Base-by-base conservation (phyloP, 352 stramenopile genomes). In the Lagenidium giganteum region DNA sequence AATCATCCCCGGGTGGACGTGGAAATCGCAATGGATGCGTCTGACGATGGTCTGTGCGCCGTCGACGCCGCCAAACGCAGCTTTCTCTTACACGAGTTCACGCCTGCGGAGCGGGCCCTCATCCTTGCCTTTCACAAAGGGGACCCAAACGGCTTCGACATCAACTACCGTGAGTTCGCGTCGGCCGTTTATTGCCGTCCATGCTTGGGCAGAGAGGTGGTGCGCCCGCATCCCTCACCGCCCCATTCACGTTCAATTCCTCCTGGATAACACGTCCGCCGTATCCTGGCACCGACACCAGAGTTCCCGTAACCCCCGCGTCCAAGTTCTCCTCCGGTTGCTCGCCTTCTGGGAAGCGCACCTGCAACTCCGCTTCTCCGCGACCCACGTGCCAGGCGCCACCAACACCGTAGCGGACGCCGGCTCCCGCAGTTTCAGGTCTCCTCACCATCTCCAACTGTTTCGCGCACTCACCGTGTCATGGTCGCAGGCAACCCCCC, bases 1-100 rank as follows among this genome's bases (percentile, higher is more conserved):
- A 2, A 6, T 0, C n/a, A 35, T 8, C 52, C 51, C 2, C 0
- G 4, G 14, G 23, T 41, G 0, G 32, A 57, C 16, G 8, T 46
- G 5, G 25, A 63, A 14, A 8, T 63, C 4, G 50, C 35, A 13
- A 63, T 63, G 47, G 54, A 42, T 36, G 34, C 47, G 0, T 45
- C 24, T 28, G 18, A 57, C 27, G 26, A 38, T 14, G 54, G 54
- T 8, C 33, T 63, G 1, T 67, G 47, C 7, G 47, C 50, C 0
- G 38, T 63, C 12, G 5, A 63, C 28, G 47, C 54, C 1, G 32
- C 38, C 4, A 0, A 3, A 14, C 18, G 3, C 1, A 18, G 26
- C 9, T 29, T 28, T 14, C 2, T 47, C n/a, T n/a, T n/a, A n/a
- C n/a, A n/a, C n/a, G n/a, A n/a, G n/a, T n/a, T n/a, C n/a, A n/a